Percentiles rank a stretch among this genome's conserved stretches.
phyloP scores from a whole-genome alignment of 1,139 yeast species.

The Lodderomyces pseudojiufengensis region DNA sequence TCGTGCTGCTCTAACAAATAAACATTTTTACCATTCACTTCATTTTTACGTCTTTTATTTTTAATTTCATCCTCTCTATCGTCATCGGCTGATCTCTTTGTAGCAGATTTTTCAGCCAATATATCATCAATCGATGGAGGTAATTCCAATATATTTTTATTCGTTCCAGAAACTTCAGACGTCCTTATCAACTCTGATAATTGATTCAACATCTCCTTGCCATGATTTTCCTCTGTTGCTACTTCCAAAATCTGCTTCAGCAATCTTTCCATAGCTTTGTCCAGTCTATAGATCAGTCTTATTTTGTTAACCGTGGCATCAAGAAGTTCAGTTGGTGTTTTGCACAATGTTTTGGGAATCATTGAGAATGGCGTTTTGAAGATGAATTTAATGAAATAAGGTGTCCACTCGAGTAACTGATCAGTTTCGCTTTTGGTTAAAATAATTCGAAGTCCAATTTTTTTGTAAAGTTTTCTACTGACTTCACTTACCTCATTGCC shows the following conservation, averaged over 20 bases:
- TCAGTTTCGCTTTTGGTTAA: constrained; percentile 8
- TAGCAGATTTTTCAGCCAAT: constrained; percentile 13
- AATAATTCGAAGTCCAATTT: constrained; percentile 6
- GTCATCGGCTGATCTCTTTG: constrained; percentile 5
- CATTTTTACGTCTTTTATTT: constrained; percentile 3
- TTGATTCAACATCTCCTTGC: background rate
- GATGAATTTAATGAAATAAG: constrained; percentile 3
- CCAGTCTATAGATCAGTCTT: background rate
- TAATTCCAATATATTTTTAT: constrained; percentile 13
- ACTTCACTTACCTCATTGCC: constrained; percentile 1
- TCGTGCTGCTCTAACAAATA: constrained; percentile 27
- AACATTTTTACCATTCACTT: constrained; percentile 7
- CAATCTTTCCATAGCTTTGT: background rate
- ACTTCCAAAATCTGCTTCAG: background rate
- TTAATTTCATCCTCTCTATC: background rate
- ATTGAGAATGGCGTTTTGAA: background rate
- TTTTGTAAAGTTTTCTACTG: constrained; percentile 6
- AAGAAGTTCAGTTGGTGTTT: background rate
- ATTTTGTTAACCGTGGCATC: background rate
- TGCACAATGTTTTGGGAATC: no score
- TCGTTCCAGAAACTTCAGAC: background rate
- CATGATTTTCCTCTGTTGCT: background rate
- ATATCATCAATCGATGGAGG: constrained; percentile 26
- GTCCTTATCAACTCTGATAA: background rate
- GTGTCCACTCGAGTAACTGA: constrained; percentile 21